These are phyloP conservation scores for Blastobotrys muscicola DNA, from an alignment of 805 yeast species.

Conservation along the genomic window DNA sequence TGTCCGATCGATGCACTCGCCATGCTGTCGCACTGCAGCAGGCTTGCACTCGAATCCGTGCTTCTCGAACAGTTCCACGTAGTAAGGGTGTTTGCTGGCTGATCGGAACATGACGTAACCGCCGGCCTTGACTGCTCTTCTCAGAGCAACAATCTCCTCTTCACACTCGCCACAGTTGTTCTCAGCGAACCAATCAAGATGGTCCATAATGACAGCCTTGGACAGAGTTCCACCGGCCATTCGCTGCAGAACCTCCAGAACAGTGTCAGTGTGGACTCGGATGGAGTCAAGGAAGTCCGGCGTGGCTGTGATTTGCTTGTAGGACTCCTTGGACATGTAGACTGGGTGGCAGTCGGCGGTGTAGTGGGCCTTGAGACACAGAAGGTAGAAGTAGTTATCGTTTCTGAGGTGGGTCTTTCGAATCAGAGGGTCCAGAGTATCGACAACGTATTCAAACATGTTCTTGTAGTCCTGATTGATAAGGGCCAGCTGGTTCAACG, in stretches of 20 bases:
- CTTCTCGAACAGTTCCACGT: constrained; percentile 55
- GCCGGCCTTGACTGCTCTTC: constrained; percentile 49
- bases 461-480: constrained; percentile 47
- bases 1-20: constrained; percentile 63
- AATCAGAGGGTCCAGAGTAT: constrained; percentile 71
- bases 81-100: constrained; percentile 71
- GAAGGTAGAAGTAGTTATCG: constrained; percentile 73
- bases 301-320: constrained; percentile 35
- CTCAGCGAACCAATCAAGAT: constrained; percentile 85
- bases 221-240: constrained; percentile 54
- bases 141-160: constrained; percentile 55
- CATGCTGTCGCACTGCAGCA: constrained; percentile 57
- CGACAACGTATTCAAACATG: constrained; percentile 59
- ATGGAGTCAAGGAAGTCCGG: constrained; percentile 55
- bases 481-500: constrained; percentile 73
- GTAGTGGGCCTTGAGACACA: constrained; percentile 56
- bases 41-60: constrained; percentile 61
- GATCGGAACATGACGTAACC: constrained; percentile 74
- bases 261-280: constrained; percentile 69
- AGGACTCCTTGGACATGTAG: constrained; percentile 54
- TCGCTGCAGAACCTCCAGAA: constrained; percentile 66
- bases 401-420: constrained; percentile 50
- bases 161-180: constrained; percentile 41
- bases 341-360: constrained; percentile 61
- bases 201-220: constrained; percentile 80